Percentiles rank a stretch among this genome's conserved stretches.
Evolutionary conservation across 371 early-diverging fungal genomes (phyloP).

Genomic region (Mortierella sp.): DNA sequence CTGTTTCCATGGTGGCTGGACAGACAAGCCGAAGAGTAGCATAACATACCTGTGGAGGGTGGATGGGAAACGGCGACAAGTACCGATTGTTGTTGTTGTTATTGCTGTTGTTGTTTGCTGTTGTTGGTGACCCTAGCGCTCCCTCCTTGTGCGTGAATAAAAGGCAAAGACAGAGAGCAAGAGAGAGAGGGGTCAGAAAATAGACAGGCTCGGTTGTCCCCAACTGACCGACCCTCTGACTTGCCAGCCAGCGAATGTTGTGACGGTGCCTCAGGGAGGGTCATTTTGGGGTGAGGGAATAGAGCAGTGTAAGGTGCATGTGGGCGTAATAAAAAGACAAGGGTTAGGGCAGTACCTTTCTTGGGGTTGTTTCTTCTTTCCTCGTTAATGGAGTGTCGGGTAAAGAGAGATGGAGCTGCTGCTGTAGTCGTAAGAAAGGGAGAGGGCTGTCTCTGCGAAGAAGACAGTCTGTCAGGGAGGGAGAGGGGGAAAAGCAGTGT

Average conservation of each 20-base stretch:
- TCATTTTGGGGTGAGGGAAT: too few relatives aligned
- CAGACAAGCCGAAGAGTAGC: not conserved
- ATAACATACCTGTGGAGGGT: not conserved
- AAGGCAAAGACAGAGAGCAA: not conserved
- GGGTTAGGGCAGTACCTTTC: not conserved
- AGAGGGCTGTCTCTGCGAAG: not conserved
- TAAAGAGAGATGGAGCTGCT: not conserved
- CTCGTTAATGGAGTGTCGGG: not conserved
- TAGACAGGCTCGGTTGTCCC: not conserved
- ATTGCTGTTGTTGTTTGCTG: not conserved
- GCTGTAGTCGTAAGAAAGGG: not conserved
- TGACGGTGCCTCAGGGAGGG: not conserved
- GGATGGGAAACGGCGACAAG: too few relatives aligned
- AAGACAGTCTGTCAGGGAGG: not conserved
- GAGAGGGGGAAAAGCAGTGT: not conserved
- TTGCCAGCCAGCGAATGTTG: conserved; percentile 2
- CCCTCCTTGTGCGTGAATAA: not conserved
- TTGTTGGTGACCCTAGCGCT: not conserved
- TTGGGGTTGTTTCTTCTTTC: not conserved
- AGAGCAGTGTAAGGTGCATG: too few relatives aligned
- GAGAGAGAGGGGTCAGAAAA: not conserved
- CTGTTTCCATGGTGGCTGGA: not conserved
- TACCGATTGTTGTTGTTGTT: conserved; percentile 1
- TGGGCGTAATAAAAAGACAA: too few relatives aligned
- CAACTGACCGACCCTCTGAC: conserved; percentile 13